Base-by-base conservation (phyloP, 306 rosid genomes). In the Canavalia gladiata region DNA sequence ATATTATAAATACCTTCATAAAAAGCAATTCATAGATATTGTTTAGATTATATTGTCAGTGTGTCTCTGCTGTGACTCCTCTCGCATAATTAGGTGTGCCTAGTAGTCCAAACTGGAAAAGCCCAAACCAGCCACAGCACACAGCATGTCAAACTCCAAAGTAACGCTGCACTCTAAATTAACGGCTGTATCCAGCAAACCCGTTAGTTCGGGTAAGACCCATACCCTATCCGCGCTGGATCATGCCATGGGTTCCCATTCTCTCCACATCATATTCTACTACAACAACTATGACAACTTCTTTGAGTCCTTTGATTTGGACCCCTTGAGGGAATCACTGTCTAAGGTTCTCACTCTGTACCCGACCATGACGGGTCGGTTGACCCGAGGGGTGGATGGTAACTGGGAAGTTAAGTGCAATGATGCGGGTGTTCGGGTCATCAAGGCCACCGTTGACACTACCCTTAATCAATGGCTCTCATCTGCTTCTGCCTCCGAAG, bases 381-480 rank as follows among this genome's bases (percentile, higher is more conserved):
- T 94, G 77, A 55, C 47, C 41, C 80, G 78, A 35, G 76, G 46
- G 28, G 64, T 12, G 6, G 79, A 84, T 10, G 89, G 94, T 3
- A 85, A 82, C 2, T 91, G 93, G 95, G 86, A 64, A 33, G 91
- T 90, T 78, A 79, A 35, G 46, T 89, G 87, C 34, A 91, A 88
- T 60, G 98, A 94, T 25, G 90, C 98, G 0, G 98, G 98, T 0
- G 84, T 94, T 57, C 82, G 98, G 67, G 78, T 84, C 68, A 55
- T 76, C 0, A 83, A 55, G 83, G 89, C 95, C 51, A 74, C 25
- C 25, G 97, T 94, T 39, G 89, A 84, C 69, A 45, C 83, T 29
- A 87, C 91, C 0, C 90, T 94, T 39, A 62, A 82, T 28, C 80
- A 90, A n/a, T 91, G 98, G 98, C 81, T 93, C 6, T 41, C 55